A percentile compares a stretch with the other conserved stretches of the same genome.
phyloP scores from a whole-genome alignment of 2,329 filamentous ascomycete genomes.

The Colletotrichum sansevieriae region DNA sequence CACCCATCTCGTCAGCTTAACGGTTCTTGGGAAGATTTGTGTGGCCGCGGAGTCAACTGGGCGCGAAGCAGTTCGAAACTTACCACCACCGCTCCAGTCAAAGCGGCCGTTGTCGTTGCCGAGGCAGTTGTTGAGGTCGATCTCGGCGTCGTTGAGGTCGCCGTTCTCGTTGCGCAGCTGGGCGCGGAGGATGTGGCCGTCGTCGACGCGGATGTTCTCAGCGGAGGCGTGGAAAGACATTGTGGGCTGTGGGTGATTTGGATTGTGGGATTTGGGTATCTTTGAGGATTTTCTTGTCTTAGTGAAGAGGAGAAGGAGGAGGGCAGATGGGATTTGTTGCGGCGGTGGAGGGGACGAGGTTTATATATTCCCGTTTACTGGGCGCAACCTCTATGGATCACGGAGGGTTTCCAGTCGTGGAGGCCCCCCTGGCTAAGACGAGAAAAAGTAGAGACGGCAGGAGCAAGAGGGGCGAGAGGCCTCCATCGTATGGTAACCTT shows the following conservation, averaged over 20 bases:
- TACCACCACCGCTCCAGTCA: conserved; percentile 57
- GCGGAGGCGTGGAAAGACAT: conserved; percentile 67
- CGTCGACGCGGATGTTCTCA: conserved; percentile 61
- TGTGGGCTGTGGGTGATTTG: neutral
- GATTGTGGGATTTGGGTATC: neutral
- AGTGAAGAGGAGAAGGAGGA: neutral
- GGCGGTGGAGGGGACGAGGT: conserved; percentile 9
- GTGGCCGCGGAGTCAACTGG: no score
- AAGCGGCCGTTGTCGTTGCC: conserved; percentile 66
- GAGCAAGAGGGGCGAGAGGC: conserved; percentile 32
- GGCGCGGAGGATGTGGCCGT: conserved; percentile 63
- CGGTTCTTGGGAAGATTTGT: neutral
- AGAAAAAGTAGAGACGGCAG: neutral
- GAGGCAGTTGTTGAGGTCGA: conserved; percentile 62
- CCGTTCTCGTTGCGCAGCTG: conserved; percentile 56
- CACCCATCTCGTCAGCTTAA: no score
- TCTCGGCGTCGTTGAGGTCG: conserved; percentile 58
- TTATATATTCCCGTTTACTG: conserved; percentile 5
- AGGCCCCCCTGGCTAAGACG: neutral
- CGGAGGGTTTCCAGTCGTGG: neutral
- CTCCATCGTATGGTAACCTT: conserved; percentile 23
- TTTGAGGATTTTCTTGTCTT: neutral
- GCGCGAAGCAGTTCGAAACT: neutral
- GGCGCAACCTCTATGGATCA: conserved; percentile 9
- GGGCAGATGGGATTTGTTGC: neutral